Conservation (phyloP, 371 early-diverging fungal genomes). For the Mortierella polycephala region DNA sequence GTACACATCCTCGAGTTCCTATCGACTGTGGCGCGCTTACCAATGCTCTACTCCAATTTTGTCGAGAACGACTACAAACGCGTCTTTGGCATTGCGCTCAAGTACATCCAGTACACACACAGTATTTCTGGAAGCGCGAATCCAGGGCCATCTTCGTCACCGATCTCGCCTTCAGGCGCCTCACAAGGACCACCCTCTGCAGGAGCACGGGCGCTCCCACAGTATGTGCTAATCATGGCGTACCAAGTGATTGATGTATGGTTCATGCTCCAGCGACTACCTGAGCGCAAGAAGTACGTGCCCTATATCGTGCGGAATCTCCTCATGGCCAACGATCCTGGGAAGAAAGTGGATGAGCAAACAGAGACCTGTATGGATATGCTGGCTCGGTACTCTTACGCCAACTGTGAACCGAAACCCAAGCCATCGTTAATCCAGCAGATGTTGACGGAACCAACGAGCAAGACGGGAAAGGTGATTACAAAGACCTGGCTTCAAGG, state of each 20-base stretch:
- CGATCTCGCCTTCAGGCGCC: constrained; percentile 23
- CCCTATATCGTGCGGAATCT: constrained; percentile 83
- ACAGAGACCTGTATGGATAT: constrained; percentile 93
- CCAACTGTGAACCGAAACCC: constrained; percentile 75
- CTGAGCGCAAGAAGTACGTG: constrained; percentile 83
- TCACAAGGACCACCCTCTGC: constrained; percentile 30
- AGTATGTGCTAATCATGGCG: constrained; percentile 89
- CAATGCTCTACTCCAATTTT: constrained; percentile 84
- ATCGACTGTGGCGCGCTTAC: constrained; percentile 84
- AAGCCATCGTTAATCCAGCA: constrained; percentile 45
- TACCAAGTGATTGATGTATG: constrained; percentile 91
- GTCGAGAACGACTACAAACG: constrained; percentile 84
- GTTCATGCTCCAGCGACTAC: constrained; percentile 81
- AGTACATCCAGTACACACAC: constrained; percentile 84
- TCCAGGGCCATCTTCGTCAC: constrained; percentile 25
- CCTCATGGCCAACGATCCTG: constrained; percentile 62
- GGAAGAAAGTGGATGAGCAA: constrained; percentile 73
- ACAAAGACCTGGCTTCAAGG: constrained; percentile 86
- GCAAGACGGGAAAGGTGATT: constrained; percentile 56
- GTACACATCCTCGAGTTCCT: constrained; percentile 93
- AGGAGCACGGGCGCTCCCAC: constrained; percentile 64
- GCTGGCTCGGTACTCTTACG: constrained; percentile 86
- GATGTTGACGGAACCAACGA: constrained; percentile 20
- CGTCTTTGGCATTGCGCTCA: constrained; percentile 93
- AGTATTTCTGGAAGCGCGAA: constrained; percentile 52